Conservation (phyloP, 2,329 filamentous ascomycete genomes). For the Fusarium cyanostomum region DNA sequence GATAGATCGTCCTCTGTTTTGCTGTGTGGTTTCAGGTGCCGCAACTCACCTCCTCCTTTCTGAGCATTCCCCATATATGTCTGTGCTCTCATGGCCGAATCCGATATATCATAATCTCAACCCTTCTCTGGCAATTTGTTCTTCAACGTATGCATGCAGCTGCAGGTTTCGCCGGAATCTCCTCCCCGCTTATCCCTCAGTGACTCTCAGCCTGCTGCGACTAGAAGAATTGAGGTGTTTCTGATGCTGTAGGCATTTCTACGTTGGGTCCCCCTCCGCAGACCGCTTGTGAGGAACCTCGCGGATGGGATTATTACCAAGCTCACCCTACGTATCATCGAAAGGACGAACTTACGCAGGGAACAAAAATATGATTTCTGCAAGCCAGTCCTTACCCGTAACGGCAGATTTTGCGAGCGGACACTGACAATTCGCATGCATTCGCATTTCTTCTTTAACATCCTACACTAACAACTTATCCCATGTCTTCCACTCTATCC, state of each 20-base stretch:
- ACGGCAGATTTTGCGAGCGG: neutral
- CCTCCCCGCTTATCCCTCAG: too few species aligned
- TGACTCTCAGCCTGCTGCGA: constrained; percentile 6
- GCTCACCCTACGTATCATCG: too few species aligned
- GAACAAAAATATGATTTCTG: neutral
- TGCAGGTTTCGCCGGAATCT: neutral
- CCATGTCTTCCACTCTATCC: constrained; percentile 1
- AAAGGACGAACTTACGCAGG: too few species aligned
- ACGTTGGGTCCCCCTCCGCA: neutral
- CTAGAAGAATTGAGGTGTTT: neutral
- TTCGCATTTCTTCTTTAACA: constrained; percentile 6
- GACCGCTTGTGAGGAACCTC: neutral
- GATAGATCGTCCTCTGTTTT: constrained; percentile 7
- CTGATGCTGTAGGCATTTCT: neutral
- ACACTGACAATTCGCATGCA: neutral
- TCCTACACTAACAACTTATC: neutral
- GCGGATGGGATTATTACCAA: too few species aligned
- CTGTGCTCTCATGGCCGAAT: neutral
- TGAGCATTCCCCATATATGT: constrained; percentile 6
- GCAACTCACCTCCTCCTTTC: neutral
- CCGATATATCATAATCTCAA: constrained; percentile 21
- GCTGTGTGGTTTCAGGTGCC: constrained; percentile 29
- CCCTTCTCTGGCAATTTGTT: constrained; percentile 1
- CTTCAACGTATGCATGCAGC: neutral
- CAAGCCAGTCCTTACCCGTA: neutral